Conservation (phyloP, 2,329 filamentous ascomycete species). For the Lachnellula hyalina region DNA sequence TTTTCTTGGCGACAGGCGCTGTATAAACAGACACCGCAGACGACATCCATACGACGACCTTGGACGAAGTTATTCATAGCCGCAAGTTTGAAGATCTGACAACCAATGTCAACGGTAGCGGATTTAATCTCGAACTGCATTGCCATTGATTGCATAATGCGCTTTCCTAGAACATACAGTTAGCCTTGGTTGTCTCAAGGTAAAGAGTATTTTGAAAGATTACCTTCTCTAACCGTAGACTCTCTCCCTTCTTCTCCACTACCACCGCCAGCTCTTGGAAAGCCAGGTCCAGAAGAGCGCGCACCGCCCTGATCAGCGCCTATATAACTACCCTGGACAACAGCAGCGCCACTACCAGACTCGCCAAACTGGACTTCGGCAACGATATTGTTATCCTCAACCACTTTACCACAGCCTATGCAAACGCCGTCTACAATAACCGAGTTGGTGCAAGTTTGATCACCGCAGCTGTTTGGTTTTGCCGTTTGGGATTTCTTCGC, state of each 20-base stretch:
- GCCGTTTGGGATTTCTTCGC: background rate
- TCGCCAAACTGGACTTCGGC: constrained; percentile 90
- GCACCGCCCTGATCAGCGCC: constrained; percentile 68
- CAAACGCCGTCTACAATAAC: constrained; percentile 66
- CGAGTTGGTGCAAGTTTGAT: constrained; percentile 52
- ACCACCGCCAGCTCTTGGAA: constrained; percentile 53
- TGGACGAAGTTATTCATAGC: constrained; percentile 74
- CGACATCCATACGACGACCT: constrained; percentile 77
- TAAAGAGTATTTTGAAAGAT: constrained; percentile 6
- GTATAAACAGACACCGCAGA: constrained; percentile 88
- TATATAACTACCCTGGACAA: constrained; percentile 87
- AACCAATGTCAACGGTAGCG: constrained; percentile 57
- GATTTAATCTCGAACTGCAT: constrained; percentile 56
- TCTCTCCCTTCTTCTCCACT: constrained; percentile 47
- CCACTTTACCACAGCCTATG: constrained; percentile 76
- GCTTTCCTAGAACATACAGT: constrained; percentile 33
- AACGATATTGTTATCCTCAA: constrained; percentile 84
- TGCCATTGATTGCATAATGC: constrained; percentile 58
- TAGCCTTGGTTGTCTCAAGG: background rate
- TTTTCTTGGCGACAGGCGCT: constrained; percentile 75
- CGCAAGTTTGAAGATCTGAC: constrained; percentile 72
- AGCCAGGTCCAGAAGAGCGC: constrained; percentile 53
- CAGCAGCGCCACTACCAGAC: constrained; percentile 74
- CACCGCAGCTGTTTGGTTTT: constrained; percentile 6
- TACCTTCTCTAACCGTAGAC: constrained; percentile 50